Conservation (phyloP, 208 protist genomes). For the Trypanosomatidae sp. region DNA sequence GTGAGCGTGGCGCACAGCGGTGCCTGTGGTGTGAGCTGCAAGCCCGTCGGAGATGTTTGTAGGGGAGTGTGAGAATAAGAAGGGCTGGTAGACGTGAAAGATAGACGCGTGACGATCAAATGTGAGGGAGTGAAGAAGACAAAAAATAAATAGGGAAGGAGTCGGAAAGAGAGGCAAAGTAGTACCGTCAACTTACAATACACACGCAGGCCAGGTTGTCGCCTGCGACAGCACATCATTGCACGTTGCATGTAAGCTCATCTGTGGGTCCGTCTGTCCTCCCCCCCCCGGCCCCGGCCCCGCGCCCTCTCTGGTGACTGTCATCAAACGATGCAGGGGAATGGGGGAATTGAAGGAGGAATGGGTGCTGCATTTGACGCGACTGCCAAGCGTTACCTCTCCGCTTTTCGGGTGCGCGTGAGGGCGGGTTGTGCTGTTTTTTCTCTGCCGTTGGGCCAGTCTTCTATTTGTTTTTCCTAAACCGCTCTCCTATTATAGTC, state of each 20-base stretch:
- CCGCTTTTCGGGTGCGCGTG: too few relatives aligned
- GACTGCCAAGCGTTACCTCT: too few relatives aligned
- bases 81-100: not conserved
- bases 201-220: not conserved
- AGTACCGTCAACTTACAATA: not conserved
- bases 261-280: not conserved
- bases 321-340: not conserved
- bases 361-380: too few relatives aligned
- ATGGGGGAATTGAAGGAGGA: not conserved
- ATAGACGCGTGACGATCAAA: not conserved
- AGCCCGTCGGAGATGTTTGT: not conserved
- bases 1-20: not conserved
- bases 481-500: too few relatives aligned
- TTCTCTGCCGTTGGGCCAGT: too few relatives aligned
- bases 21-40: not conserved
- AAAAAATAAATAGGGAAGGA: not conserved
- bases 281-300: not conserved
- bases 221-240: not conserved
- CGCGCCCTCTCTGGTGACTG: not conserved
- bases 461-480: too few relatives aligned
- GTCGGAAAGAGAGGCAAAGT: not conserved
- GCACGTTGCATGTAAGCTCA: not conserved
- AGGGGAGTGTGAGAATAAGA: not conserved
- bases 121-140: not conserved
- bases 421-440: too few relatives aligned